Evolutionary conservation across 306 rosid genomes (phyloP).

Genomic region (Delonix regia): DNA sequence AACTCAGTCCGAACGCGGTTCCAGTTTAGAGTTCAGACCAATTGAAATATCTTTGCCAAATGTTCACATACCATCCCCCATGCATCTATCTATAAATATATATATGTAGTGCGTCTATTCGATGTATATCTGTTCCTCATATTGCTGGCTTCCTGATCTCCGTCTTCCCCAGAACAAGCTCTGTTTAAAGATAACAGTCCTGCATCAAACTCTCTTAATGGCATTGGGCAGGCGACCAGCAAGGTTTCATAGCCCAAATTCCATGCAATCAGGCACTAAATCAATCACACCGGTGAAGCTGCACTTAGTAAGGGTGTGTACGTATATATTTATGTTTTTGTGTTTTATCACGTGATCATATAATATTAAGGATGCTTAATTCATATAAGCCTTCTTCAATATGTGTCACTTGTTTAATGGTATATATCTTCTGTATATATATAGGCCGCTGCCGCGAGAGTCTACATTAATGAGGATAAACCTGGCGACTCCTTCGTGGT

Average conservation of each 20-base stretch:
- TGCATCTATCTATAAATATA: too few species aligned
- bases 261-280: background rate
- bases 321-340: background rate
- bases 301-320: slow-evolving; percentile 21
- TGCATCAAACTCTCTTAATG: background rate
- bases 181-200: background rate
- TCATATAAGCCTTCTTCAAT: too few species aligned
- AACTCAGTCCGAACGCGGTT: background rate
- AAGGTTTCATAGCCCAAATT: slow-evolving; percentile 20
- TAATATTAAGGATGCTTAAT: background rate
- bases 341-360: background rate
- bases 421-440: background rate
- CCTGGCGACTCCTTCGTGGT: slow-evolving; percentile 2
- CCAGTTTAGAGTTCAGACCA: background rate
- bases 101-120: too few species aligned
- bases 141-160: too few species aligned
- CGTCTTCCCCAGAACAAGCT: too few species aligned
- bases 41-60: too few species aligned
- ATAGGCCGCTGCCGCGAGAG: slow-evolving; percentile 36
- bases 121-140: too few species aligned
- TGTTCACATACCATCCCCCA: too few species aligned
- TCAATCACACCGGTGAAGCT: background rate
- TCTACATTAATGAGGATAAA: background rate
- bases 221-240: slow-evolving; percentile 35
- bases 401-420: too few species aligned